A percentile compares a stretch with the other conserved stretches of the same genome.
phyloP scores from a whole-genome alignment of 495 filamentous ascomycete species.

The Hapsidospora chrysogenum region DNA sequence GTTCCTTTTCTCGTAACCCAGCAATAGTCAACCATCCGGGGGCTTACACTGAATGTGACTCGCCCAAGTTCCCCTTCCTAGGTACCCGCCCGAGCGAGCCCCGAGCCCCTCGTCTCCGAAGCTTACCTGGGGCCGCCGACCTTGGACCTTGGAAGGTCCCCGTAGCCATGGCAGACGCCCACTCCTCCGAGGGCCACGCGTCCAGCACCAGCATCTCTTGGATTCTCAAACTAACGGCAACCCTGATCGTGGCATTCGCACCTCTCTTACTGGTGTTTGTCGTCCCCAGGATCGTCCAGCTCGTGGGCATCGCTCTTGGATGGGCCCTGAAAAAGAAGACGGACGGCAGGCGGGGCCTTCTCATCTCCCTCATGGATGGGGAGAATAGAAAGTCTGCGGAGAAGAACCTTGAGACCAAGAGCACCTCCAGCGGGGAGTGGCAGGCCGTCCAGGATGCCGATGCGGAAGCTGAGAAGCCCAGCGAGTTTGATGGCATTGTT shows the following conservation, averaged over 20 bases:
- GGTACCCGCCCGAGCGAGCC: too few species aligned
- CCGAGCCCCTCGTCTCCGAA: too few species aligned
- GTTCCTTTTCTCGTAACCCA: too few species aligned
- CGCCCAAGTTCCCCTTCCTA: too few species aligned
- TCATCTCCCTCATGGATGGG: conserved; percentile 39
- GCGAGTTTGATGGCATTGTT: conserved; percentile 66
- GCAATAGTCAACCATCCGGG: too few species aligned
- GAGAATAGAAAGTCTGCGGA: conserved; percentile 39
- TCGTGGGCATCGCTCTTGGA: conserved; percentile 34
- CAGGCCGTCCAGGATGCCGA: conserved; percentile 49
- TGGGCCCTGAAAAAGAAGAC: conserved; percentile 52
- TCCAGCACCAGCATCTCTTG: too few species aligned
- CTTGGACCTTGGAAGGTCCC: too few species aligned
- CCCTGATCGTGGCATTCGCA: conserved; percentile 5
- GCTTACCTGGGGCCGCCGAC: too few species aligned
- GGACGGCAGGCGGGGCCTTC: conserved; percentile 40
- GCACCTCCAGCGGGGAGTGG: conserved; percentile 40
- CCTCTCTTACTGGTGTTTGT: conserved; percentile 15
- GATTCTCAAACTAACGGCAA: neutral
- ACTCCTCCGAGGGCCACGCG: too few species aligned
- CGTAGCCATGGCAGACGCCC: too few species aligned
- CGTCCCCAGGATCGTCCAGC: conserved; percentile 16
- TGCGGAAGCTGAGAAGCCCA: conserved; percentile 26
- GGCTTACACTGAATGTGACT: too few species aligned
- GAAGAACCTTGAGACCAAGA: conserved; percentile 16